Evolutionary conservation across 139 green algal species (phyloP).

Genomic region (Astrephomene gubernaculifera): DNA sequence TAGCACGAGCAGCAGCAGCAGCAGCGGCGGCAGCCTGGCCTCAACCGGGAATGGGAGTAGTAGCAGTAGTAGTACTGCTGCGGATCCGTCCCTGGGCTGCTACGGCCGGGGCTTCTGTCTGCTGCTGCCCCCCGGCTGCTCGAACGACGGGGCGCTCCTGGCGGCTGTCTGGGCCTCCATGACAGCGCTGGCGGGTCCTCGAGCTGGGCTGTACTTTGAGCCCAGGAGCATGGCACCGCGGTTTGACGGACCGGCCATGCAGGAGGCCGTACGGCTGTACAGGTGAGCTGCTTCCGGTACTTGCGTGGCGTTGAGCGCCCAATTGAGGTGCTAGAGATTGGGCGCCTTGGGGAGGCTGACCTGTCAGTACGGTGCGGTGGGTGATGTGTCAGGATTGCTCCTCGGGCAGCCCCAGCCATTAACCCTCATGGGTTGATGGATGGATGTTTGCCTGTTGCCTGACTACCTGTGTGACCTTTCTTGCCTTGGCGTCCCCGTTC

Average conservation of each 20-base stretch:
- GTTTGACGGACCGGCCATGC: background rate
- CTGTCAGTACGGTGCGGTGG: too few species aligned
- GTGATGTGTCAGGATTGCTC: too few species aligned
- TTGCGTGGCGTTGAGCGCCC: too few species aligned
- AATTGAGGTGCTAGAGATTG: too few species aligned
- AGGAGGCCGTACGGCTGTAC: background rate
- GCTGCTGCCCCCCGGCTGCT: conserved; percentile 17
- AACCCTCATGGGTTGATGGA: too few species aligned
- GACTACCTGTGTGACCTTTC: too few species aligned
- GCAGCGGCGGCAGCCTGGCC: too few species aligned
- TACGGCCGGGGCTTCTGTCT: conserved; percentile 27
- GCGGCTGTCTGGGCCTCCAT: conserved; percentile 20
- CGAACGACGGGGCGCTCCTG: conserved; percentile 13
- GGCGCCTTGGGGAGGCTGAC: too few species aligned
- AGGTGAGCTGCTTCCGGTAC: background rate
- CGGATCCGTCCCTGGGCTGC: background rate
- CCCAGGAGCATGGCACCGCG: background rate
- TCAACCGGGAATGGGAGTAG: background rate
- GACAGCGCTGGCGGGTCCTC: background rate
- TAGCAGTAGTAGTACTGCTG: too few species aligned
- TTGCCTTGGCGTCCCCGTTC: background rate
- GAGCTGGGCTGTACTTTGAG: conserved; percentile 10
- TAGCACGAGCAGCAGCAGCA: too few species aligned
- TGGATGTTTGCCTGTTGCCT: too few species aligned
- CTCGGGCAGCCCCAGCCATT: too few species aligned